A percentile compares a stretch with the other conserved stretches of the same genome.
Evolutionary conservation across 768 basidiomycete species (phyloP).

Genomic region (Calocybe gangraenosa): DNA sequence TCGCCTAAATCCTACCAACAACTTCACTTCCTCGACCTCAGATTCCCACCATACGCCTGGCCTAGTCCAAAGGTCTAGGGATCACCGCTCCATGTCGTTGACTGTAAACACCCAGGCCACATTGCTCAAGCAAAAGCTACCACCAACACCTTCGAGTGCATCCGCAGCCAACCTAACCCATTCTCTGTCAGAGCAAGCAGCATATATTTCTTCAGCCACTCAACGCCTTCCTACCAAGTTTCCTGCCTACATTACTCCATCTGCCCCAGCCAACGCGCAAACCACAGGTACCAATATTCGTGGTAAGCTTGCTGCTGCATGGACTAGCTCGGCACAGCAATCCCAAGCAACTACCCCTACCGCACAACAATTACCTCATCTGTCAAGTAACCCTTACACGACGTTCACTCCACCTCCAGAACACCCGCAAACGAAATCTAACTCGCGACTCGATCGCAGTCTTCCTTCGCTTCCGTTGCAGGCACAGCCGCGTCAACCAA

Average conservation of each 20-base stretch:
- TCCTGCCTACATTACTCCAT: constrained; percentile 37
- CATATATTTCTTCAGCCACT: constrained; percentile 15
- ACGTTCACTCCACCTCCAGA: constrained; percentile 11
- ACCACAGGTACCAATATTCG: constrained; percentile 40
- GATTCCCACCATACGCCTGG: constrained; percentile 33
- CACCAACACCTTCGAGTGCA: constrained; percentile 24
- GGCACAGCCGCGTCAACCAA: constrained; percentile 47
- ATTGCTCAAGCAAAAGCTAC: constrained; percentile 19
- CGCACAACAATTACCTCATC: constrained; percentile 1
- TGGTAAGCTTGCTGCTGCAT: constrained; percentile 41
- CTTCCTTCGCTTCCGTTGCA: constrained; percentile 18
- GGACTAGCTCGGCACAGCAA: constrained; percentile 26
- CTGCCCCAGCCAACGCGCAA: constrained; percentile 25
- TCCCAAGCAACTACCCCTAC: constrained; percentile 14
- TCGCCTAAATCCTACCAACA: constrained; percentile 8
- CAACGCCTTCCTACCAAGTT: constrained; percentile 32
- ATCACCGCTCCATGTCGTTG: constrained; percentile 65
- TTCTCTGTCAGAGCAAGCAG: constrained; percentile 34
- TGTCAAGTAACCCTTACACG: constrained; percentile 13
- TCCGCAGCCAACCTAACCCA: constrained; percentile 28
- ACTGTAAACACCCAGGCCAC: constrained; percentile 35
- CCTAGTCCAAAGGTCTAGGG: constrained; percentile 40
- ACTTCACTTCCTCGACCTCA: constrained; percentile 6
- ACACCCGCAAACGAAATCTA: constrained; percentile 9
- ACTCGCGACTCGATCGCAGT: constrained; percentile 16